Evolutionary conservation across 192 early-diverging fungal genomes (phyloP).

Genomic region (Gamsiella multidivaricata): DNA sequence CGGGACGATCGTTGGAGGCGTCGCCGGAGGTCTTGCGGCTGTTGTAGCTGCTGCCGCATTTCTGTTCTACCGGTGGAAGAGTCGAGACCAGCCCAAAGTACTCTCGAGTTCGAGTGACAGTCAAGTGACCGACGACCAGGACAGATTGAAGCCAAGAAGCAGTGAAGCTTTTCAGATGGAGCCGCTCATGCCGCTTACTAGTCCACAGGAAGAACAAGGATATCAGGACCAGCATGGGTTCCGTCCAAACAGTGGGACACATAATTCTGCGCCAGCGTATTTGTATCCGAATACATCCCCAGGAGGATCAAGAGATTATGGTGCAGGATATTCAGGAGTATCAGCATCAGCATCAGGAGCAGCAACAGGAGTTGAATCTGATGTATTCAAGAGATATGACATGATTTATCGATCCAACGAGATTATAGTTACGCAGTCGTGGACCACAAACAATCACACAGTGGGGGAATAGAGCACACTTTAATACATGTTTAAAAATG

Average conservation of each 20-base stretch:
- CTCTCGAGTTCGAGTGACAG: neutral
- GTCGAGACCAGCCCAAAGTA: neutral
- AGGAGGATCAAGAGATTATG: neutral
- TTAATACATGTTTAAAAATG: too few species aligned
- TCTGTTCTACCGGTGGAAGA: slow-evolving; percentile 1
- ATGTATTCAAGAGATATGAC: neutral
- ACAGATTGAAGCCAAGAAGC: too few species aligned
- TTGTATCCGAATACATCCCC: neutral
- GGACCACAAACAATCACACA: neutral
- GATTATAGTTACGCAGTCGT: neutral
- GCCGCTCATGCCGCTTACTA: too few species aligned
- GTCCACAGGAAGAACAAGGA: too few species aligned
- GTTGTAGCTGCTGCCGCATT: neutral
- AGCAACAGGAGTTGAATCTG: neutral
- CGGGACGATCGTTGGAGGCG: slow-evolving; percentile 5
- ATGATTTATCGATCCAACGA: neutral
- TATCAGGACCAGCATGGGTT: too few species aligned
- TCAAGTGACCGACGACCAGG: neutral
- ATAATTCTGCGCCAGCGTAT: too few species aligned
- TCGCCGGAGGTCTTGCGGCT: neutral
- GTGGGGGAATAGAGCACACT: too few species aligned
- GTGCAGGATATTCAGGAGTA: too few species aligned
- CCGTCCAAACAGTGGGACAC: too few species aligned
- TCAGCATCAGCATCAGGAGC: too few species aligned
- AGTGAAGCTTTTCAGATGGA: too few species aligned